Evolutionary conservation across 139 green algal genomes (phyloP).

Genomic region (Monoraphidium neglectum): DNA sequence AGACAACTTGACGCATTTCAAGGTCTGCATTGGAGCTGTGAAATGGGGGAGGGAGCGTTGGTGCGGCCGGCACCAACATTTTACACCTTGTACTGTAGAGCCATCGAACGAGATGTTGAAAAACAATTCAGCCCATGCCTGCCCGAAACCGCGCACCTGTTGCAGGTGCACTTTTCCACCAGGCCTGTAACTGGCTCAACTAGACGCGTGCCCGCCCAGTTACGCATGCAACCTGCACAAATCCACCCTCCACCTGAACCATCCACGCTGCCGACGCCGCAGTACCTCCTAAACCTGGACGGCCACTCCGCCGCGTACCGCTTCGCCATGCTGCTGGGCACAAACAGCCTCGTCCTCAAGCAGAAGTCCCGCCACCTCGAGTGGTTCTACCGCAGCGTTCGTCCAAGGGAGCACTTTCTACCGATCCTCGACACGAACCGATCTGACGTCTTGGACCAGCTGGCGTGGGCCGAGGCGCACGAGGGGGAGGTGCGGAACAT

Average conservation of each 20-base stretch:
- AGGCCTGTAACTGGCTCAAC: no score
- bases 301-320: conserved; percentile 25
- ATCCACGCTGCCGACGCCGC: no score
- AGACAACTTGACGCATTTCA: conserved; percentile 12
- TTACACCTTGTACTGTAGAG: no score
- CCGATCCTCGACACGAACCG: conserved; percentile 15
- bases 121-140: no score
- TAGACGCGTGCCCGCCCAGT: no score
- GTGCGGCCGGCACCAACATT: no score
- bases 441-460: conserved; percentile 5
- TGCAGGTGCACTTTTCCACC: no score
- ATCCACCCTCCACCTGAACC: no score
- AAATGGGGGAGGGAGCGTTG: no score
- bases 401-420: conserved; percentile 3
- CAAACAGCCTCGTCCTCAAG: conserved; percentile 35
- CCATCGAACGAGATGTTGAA: no score
- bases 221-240: no score
- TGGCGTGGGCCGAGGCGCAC: conserved; percentile 14
- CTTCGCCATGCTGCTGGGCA: conserved; percentile 17
- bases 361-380: conserved; percentile 5
- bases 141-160: no score
- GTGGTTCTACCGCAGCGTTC: neutral
- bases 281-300: conserved; percentile 30
- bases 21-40: neutral
- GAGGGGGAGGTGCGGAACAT: neutral